Conservation (phyloP, 352 stramenopile species). For the Phytopythium chamaehyphon region DNA sequence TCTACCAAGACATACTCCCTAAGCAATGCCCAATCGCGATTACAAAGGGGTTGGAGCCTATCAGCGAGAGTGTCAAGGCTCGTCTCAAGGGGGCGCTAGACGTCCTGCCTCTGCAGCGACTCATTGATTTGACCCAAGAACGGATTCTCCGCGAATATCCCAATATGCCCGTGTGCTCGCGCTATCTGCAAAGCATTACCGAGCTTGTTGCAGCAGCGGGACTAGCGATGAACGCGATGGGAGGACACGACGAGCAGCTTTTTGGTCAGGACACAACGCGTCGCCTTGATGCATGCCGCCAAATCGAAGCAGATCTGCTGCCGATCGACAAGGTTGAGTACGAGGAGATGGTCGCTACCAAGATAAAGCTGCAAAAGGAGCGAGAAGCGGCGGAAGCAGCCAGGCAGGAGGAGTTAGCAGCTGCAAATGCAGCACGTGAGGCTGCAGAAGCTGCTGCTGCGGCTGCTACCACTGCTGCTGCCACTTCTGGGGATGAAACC, state of each 20-base stretch:
- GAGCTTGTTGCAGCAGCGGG: conserved; percentile 76
- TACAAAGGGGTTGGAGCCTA: conserved; percentile 9
- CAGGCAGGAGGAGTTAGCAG: conserved; percentile 33
- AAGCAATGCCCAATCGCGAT: conserved; percentile 19
- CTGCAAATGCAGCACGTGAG: conserved; percentile 29
- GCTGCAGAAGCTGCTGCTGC: conserved; percentile 17
- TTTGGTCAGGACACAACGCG: conserved; percentile 39
- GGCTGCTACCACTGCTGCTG: conserved; percentile 5
- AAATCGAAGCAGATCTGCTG: conserved; percentile 62
- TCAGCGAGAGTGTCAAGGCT: conserved; percentile 22
- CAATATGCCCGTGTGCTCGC: conserved; percentile 73
- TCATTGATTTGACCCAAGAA: conserved; percentile 69
- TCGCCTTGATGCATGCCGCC: conserved; percentile 47
- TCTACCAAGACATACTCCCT: conserved; percentile 77
- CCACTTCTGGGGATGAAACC: neutral
- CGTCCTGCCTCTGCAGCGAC: conserved; percentile 56
- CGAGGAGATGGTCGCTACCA: conserved; percentile 43
- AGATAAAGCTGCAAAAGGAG: conserved; percentile 33
- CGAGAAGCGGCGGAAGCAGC: conserved; percentile 45
- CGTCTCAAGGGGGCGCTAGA: conserved; percentile 38
- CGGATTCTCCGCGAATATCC: conserved; percentile 73
- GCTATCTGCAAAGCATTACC: conserved; percentile 82
- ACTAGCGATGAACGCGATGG: conserved; percentile 54
- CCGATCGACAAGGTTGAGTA: conserved; percentile 68
- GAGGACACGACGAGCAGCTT: conserved; percentile 37